A percentile compares a stretch with the other conserved stretches of the same genome.
These are phyloP conservation scores for Favolaschia claudopus DNA, from an alignment of 768 basidiomycete genomes.

Conservation along the genomic window DNA sequence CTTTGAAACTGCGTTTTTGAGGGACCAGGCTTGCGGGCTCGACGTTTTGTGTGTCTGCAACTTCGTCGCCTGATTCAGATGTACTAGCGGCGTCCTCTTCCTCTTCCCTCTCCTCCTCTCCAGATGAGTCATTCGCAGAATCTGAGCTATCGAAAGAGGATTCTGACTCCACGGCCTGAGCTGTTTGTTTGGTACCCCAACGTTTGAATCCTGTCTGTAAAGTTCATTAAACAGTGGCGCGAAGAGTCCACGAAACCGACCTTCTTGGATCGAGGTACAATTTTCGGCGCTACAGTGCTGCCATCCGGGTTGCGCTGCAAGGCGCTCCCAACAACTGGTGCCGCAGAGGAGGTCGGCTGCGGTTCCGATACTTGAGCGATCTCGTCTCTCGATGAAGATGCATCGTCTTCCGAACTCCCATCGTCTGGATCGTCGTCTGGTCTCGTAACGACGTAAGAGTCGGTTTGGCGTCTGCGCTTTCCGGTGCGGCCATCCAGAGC, in stretches of 20 bases:
- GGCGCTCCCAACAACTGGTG: slow-evolving; percentile 64
- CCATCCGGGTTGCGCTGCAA: slow-evolving; percentile 74
- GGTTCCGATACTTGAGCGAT: slow-evolving; percentile 11
- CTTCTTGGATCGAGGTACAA: slow-evolving; percentile 54
- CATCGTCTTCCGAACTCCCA: slow-evolving; percentile 19
- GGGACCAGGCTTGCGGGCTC: slow-evolving; percentile 25
- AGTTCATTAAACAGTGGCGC: slow-evolving; percentile 8
- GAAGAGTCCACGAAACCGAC: slow-evolving; percentile 40
- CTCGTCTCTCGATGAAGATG: slow-evolving; percentile 16
- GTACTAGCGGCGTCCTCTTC: slow-evolving; percentile 27
- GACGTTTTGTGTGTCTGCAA: slow-evolving; percentile 27
- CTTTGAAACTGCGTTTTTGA: slow-evolving; percentile 73
- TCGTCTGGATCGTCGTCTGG: slow-evolving; percentile 34
- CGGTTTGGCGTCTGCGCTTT: slow-evolving; percentile 56
- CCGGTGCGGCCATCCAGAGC: slow-evolving; percentile 55
- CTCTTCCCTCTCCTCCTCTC: slow-evolving; percentile 35
- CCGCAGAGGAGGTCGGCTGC: slow-evolving; percentile 27
- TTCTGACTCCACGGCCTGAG: slow-evolving; percentile 49
- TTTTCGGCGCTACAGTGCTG: slow-evolving; percentile 56
- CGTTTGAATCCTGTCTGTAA: slow-evolving; percentile 50
- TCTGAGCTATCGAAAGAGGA: slow-evolving; percentile 83
- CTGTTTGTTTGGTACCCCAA: slow-evolving; percentile 50
- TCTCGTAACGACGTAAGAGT: slow-evolving; percentile 47
- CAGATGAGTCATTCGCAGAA: slow-evolving; percentile 64
- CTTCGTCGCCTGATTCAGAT: slow-evolving; percentile 33